Conservation (phyloP, 148 eudicot genomes). For the Pharnaceum exiguum region DNA sequence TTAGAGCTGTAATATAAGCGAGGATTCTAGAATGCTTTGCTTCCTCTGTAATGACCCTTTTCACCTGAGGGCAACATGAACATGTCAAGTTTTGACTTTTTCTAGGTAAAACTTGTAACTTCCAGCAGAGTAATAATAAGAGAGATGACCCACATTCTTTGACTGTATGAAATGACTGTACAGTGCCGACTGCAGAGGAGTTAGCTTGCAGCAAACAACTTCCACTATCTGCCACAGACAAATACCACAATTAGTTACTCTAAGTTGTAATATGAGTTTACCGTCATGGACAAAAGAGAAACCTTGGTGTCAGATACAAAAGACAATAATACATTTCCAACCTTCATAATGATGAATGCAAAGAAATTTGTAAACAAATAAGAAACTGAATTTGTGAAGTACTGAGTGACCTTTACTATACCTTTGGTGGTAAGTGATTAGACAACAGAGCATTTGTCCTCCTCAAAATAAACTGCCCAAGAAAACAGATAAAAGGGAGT, state of each 20-base stretch:
- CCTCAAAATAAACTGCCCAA: slow-evolving; percentile 93
- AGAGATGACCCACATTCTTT: slow-evolving; percentile 64
- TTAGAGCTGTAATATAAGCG: slow-evolving; percentile 93
- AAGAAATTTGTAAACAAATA: too few relatives aligned
- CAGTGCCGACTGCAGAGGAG: slow-evolving; percentile 72
- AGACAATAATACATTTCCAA: too few relatives aligned
- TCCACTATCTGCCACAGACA: slow-evolving; percentile 71
- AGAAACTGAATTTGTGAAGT: too few relatives aligned
- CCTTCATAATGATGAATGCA: too few relatives aligned
- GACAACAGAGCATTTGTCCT: slow-evolving; percentile 93
- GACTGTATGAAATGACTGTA: slow-evolving; percentile 89
- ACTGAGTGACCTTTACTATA: slow-evolving; percentile 16
- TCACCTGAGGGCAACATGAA: slow-evolving; percentile 47
- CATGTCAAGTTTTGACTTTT: not conserved
- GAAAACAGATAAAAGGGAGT: slow-evolving; percentile 7
- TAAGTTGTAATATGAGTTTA: too few relatives aligned
- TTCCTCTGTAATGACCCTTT: slow-evolving; percentile 72
- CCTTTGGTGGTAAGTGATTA: slow-evolving; percentile 99
- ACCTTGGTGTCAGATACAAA: too few relatives aligned
- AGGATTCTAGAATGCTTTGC: slow-evolving; percentile 70
- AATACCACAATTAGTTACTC: too few relatives aligned
- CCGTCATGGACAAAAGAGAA: too few relatives aligned
- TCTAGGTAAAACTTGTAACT: too few relatives aligned
- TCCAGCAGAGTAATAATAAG: too few relatives aligned
- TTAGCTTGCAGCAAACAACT: slow-evolving; percentile 97